phyloP scores from a whole-genome alignment of 1,284 basidiomycete species.

The Tremellales sp. region DNA sequence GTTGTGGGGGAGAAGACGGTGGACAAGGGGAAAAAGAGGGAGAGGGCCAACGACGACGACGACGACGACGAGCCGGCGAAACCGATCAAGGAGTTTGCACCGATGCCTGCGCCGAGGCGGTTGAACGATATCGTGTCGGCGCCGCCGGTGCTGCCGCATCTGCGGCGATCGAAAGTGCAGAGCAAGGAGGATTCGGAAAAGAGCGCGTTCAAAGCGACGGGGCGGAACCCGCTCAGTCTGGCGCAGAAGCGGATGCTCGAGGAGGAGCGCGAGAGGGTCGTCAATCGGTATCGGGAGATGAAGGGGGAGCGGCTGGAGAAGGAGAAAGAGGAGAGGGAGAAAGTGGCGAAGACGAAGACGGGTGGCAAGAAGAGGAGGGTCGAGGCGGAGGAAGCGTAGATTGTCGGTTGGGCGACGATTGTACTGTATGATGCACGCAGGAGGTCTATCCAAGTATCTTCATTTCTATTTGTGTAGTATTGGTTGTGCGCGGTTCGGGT shows the following conservation, averaged over 20 bases:
- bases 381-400: neutral
- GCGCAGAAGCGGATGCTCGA: conserved; percentile 45
- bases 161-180: conserved; percentile 15
- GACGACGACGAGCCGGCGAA: neutral
- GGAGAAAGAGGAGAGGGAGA: conserved; percentile 13
- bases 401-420: neutral
- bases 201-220: conserved; percentile 20
- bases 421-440: neutral
- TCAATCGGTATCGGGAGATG: conserved; percentile 40
- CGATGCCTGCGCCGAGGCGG: conserved; percentile 17
- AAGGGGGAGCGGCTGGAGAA: conserved; percentile 17
- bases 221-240: conserved; percentile 35
- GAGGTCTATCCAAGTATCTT: neutral
- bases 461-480: neutral
- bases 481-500: neutral
- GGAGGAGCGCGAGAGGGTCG: conserved; percentile 42
- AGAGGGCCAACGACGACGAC: neutral
- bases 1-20: conserved; percentile 48
- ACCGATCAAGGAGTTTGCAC: conserved; percentile 20
- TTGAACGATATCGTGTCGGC: conserved; percentile 41
- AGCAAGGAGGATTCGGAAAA: conserved; percentile 3
- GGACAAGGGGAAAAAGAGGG: conserved; percentile 14
- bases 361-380: conserved; percentile 1
- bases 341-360: neutral
- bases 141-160: conserved; percentile 35